Evolutionary conservation across 2,329 filamentous ascomycete species (phyloP), one percentile per base, ranked within the genome.

Genomic region (Botrytis galanthina): DNA sequence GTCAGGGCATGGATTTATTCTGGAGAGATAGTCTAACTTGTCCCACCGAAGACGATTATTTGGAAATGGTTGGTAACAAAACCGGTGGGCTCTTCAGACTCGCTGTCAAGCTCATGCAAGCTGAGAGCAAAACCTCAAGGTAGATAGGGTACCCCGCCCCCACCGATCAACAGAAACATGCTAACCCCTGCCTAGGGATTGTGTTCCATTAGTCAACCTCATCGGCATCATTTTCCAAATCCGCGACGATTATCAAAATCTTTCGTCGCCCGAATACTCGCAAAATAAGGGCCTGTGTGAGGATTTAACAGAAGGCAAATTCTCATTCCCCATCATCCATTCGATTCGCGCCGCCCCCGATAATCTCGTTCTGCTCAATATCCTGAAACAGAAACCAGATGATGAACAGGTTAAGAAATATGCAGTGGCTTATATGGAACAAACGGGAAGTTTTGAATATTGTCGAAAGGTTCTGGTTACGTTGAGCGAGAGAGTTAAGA

Each of bases 301-400:
- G 84, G 96, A 98, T 83, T 84, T 98, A 78, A 98, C 94, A 1
- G 96, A 98, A 84, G 95, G 95, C 76, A 98, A 98, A 86, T 98
- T 98, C 85, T 95, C 92, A 39, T 98, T 98, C 81, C 94, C 95
- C 59, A 91, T 98, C 79, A 97, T 98, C 79, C 95, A 98, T 84
- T 92, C 92, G 81, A 97, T 98, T 78, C 92, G 93, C 74, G 85
- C 91, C 74, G 89, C 94, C 80, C 93, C 89, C 29, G 83, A 85
- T 44, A 93, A 94, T 80, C 86, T 92, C 77, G 91, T 97, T 79
- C 88, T 99, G 72, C 88, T 98, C 82, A 97, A 96, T 80, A 98
- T 98, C 73, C 86, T 98, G 60, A 93, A 93, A 83, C 95, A 98
- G 83, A 95, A 94, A 83, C 94, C 95, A 1, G 88, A 87, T 32